Percentiles rank a stretch among this genome's conserved stretches.
phyloP scores from a whole-genome alignment of 2,329 filamentous ascomycete species.

The Nothopassalora personata region DNA sequence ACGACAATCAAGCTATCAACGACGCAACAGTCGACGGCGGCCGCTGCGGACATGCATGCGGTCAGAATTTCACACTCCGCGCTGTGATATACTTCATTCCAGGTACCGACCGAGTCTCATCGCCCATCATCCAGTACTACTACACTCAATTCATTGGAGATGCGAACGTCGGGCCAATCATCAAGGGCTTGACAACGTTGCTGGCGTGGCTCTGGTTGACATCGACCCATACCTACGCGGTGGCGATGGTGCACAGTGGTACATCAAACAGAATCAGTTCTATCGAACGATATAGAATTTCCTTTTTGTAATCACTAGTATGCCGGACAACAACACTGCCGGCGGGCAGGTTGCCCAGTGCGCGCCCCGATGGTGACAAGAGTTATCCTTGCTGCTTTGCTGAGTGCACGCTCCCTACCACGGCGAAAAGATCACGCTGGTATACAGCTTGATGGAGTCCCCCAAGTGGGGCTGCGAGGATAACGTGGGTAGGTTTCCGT shows the following conservation, averaged over 20 bases:
- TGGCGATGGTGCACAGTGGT: background rate
- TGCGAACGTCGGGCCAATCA: slow-evolving; percentile 57
- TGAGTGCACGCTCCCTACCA: too few relatives aligned
- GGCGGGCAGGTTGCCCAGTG: too few relatives aligned
- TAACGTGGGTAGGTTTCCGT: too few relatives aligned
- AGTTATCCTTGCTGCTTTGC: too few relatives aligned
- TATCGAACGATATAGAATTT: too few relatives aligned
- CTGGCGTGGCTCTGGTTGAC: background rate
- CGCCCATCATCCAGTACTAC: slow-evolving; percentile 76
- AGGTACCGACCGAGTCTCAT: slow-evolving; percentile 75
- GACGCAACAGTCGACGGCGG: slow-evolving; percentile 40
- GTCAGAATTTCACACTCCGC: slow-evolving; percentile 72
- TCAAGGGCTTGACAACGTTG: slow-evolving; percentile 25
- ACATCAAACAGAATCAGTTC: background rate
- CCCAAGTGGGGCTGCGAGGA: too few relatives aligned
- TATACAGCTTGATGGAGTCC: too few relatives aligned
- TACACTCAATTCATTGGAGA: slow-evolving; percentile 91
- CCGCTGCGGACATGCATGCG: slow-evolving; percentile 56
- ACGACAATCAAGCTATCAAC: slow-evolving; percentile 54
- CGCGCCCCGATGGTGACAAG: too few relatives aligned
- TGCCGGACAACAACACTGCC: too few relatives aligned
- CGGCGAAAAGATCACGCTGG: too few relatives aligned
- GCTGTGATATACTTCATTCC: slow-evolving; percentile 87
- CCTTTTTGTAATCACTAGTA: background rate
- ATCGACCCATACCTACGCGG: background rate